phyloP scores from a whole-genome alignment of 192 early-diverging fungal genomes.

The Coemansia sp. region DNA sequence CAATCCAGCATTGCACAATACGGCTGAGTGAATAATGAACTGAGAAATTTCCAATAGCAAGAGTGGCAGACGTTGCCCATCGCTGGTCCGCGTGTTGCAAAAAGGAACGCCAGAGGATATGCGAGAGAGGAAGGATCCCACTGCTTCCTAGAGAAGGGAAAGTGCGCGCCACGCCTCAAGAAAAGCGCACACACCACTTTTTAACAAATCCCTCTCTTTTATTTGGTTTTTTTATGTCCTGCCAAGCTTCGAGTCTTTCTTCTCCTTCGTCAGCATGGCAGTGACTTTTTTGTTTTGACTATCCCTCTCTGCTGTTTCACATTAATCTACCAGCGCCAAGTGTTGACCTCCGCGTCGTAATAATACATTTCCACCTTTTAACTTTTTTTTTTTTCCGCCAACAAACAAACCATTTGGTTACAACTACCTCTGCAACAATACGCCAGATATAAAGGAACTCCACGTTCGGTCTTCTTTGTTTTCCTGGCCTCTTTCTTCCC shows the following conservation, averaged over 20 bases:
- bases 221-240: background rate
- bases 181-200: background rate
- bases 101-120: too few relatives aligned
- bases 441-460: too few relatives aligned
- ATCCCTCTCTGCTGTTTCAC: background rate
- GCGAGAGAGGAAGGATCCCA: too few relatives aligned
- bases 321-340: too few relatives aligned
- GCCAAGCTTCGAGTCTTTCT: background rate
- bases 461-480: too few relatives aligned
- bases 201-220: background rate
- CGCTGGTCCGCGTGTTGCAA: too few relatives aligned
- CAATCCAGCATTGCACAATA: background rate
- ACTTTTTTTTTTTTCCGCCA: background rate
- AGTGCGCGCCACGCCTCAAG: background rate
- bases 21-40: background rate
- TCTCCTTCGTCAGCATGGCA: background rate
- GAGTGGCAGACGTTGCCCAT: too few relatives aligned
- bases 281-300: too few relatives aligned
- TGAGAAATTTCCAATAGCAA: background rate
- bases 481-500: background rate
- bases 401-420: background rate
- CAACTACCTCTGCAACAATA: background rate
- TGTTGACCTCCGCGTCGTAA: too few relatives aligned
- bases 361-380: background rate
- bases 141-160: background rate